These are phyloP conservation scores for Epichloe aotearoae DNA, from an alignment of 2,329 filamentous ascomycete genomes.

Conservation along the genomic window DNA sequence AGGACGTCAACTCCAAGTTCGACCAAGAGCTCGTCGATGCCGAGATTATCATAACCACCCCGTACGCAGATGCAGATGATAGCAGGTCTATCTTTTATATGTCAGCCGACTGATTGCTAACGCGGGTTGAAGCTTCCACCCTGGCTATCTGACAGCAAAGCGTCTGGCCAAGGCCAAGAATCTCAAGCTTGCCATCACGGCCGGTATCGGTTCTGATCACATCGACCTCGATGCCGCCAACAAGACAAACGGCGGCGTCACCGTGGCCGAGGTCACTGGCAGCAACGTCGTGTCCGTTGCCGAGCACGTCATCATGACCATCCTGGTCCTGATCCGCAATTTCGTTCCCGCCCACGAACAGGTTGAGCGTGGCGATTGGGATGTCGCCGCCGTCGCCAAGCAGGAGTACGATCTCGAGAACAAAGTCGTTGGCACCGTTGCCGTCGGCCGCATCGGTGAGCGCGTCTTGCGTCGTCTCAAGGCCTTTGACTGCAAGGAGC, in stretches of 20 bases:
- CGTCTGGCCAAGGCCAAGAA: conserved; percentile 98
- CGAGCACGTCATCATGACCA: conserved; percentile 99
- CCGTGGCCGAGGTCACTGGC: conserved; percentile 93
- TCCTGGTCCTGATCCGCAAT: conserved; percentile 90
- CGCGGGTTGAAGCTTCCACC: conserved; percentile 62
- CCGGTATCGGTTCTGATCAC: conserved; percentile 96
- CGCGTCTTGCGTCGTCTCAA: conserved; percentile 92
- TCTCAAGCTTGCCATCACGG: conserved; percentile 91
- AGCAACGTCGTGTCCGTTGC: conserved; percentile 98
- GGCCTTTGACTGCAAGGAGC: conserved; percentile 98
- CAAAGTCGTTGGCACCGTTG: conserved; percentile 97
- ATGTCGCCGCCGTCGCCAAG: conserved; percentile 93
- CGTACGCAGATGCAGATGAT: conserved; percentile 37
- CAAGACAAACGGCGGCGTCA: conserved; percentile 95
- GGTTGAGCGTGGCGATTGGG: conserved; percentile 80
- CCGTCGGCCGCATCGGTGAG: conserved; percentile 94
- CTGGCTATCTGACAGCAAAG: conserved; percentile 92
- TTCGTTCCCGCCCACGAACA: conserved; percentile 96
- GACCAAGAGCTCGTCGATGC: conserved; percentile 93
- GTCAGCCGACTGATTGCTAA: background rate
- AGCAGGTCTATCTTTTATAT: no score
- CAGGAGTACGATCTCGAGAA: conserved; percentile 95
- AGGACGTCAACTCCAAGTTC: conserved; percentile 82
- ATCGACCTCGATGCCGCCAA: conserved; percentile 95
- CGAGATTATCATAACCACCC: conserved; percentile 98